A percentile compares a stretch with the other conserved stretches of the same genome.
phyloP scores from a whole-genome alignment of 2,329 filamentous ascomycete genomes.

The Fusarium torulosum region DNA sequence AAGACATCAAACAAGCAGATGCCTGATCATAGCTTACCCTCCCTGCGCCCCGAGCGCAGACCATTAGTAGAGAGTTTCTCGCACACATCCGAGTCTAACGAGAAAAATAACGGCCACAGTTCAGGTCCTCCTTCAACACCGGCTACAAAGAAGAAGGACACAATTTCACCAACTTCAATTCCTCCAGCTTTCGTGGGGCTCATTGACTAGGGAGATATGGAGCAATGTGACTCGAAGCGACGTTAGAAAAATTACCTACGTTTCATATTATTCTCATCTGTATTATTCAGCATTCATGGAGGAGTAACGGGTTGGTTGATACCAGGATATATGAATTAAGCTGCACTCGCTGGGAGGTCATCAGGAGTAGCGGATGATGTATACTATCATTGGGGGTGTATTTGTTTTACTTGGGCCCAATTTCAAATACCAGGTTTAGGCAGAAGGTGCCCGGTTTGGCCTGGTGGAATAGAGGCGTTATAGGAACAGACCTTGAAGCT shows the following conservation, averaged over 20 bases:
- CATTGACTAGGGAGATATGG: slow-evolving; percentile 47
- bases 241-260: slow-evolving; percentile 7
- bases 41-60: slow-evolving; percentile 43
- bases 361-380: slow-evolving; percentile 22
- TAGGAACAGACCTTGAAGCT: slow-evolving; percentile 7
- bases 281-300: slow-evolving; percentile 35
- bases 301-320: slow-evolving; percentile 35
- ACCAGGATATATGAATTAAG: slow-evolving; percentile 17
- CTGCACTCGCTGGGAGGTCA: slow-evolving; percentile 19
- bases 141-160: slow-evolving; percentile 45
- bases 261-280: slow-evolving; percentile 28
- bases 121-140: slow-evolving; percentile 41
- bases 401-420: slow-evolving; percentile 20
- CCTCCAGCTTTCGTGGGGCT: slow-evolving; percentile 58
- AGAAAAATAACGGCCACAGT: slow-evolving; percentile 16
- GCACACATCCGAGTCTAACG: slow-evolving; percentile 30
- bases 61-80: slow-evolving; percentile 34
- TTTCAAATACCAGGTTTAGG: slow-evolving; percentile 19
- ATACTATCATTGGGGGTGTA: slow-evolving; percentile 16
- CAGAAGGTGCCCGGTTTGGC: slow-evolving; percentile 22
- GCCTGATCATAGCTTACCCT: slow-evolving; percentile 31
- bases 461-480: slow-evolving; percentile 39
- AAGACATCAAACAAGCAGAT: slow-evolving; percentile 8
- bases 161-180: slow-evolving; percentile 59
- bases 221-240: slow-evolving; percentile 4